These are phyloP conservation scores for Eucalyptus pumila DNA, from an alignment of 345 rosid genomes.

Conservation along the genomic window DNA sequence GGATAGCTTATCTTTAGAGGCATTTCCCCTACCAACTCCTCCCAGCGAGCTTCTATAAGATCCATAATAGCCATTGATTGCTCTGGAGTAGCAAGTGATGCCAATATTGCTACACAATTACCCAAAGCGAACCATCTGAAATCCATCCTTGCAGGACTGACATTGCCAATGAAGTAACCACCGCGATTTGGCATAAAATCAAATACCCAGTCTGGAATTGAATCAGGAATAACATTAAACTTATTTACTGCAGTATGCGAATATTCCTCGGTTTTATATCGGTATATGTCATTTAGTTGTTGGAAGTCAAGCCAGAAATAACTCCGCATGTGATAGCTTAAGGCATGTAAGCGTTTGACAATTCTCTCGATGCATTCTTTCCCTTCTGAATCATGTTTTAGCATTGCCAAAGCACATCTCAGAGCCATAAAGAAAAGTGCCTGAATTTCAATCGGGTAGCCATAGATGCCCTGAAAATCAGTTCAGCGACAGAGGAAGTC, in stretches of 20 bases:
- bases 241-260: constrained; percentile 67
- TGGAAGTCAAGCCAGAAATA: constrained; percentile 63
- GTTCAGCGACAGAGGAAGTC: background rate
- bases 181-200: constrained; percentile 54
- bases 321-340: constrained; percentile 50
- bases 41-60: constrained; percentile 61
- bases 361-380: constrained; percentile 52
- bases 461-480: constrained; percentile 58
- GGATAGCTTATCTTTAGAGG: constrained; percentile 49
- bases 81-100: constrained; percentile 48
- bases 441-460: constrained; percentile 80
- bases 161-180: constrained; percentile 62
- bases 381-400: constrained; percentile 59
- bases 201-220: constrained; percentile 61
- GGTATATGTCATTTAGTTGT: constrained; percentile 58
- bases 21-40: constrained; percentile 66
- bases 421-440: constrained; percentile 81
- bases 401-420: constrained; percentile 43
- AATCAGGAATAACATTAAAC: constrained; percentile 66
- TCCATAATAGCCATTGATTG: constrained; percentile 68
- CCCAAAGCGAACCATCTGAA: constrained; percentile 61
- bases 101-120: constrained; percentile 39
- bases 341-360: constrained; percentile 38
- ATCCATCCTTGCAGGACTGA: constrained; percentile 69
- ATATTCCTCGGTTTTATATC: constrained; percentile 63